Evolutionary conservation across 352 stramenopile genomes (phyloP), one percentile per base, ranked within the genome.

Genomic region (Blastocystis sp.): DNA sequence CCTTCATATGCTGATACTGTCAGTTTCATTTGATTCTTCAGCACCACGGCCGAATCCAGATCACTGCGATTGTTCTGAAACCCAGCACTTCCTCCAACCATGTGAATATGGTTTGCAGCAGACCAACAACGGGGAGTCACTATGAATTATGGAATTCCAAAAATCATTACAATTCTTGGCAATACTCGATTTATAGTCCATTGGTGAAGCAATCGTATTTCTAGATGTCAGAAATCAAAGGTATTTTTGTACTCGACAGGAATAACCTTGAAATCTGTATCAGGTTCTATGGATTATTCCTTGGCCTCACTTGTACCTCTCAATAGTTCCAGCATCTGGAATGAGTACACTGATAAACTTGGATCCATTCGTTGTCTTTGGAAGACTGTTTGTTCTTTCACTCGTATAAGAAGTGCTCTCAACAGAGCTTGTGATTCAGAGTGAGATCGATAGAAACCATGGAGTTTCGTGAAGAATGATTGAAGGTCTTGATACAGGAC

Each of bases 91-190:
- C 77, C 77, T 14, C 77, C 77, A 27, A 58, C 43, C 77, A 87
- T 87, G 32, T 87, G 65, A 54, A 87, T 87, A 35, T 78, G 59
- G 59, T 87, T 74, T 0, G 77, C 77, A 0, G 77, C 59, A 1
- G 65, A 32, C 77, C 77, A 87, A 39, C 59, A 87, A 9, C 65
- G 59, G 16, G 77, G 21, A 14, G 54, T 61, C 46, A 87, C 77
- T 87, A 74, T 19, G 49, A 11, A 19, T 78, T 29, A 87, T 9
- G 27, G 14, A 54, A 19, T 37, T 32, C 14, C 16, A 77, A n/a
- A 65, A 66, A 83, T 57, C 51, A 3, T 0, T 32, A 83, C 71
- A 56, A 43, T 83, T 83, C 35, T 83, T 83, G 14, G 71, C 46
- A 66, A 67, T 32, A 39, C 35, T 63, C 1, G 71, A 65, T 19